phyloP scores from a whole-genome alignment of 2,329 filamentous ascomycete species.

The Colletotrichum limetticola region DNA sequence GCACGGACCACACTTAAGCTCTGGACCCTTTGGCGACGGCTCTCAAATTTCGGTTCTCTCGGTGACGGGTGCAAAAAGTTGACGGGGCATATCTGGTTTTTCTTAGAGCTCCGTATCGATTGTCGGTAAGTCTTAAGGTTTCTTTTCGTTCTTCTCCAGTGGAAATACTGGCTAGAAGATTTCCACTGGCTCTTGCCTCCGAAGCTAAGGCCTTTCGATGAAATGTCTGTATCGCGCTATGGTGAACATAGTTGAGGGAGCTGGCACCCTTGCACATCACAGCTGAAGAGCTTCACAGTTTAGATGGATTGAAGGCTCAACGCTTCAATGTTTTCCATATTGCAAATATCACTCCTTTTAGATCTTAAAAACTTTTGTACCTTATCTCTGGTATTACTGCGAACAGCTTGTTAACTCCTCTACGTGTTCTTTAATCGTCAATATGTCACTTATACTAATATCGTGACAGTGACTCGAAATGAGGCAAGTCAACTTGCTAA shows the following conservation, averaged over 20 bases:
- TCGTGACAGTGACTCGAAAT: not conserved
- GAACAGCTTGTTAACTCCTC: not conserved
- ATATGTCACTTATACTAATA: not conserved
- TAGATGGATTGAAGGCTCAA: not conserved
- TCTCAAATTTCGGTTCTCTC: constrained; percentile 19
- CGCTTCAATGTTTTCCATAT: not conserved
- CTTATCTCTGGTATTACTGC: not conserved
- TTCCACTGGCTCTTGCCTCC: not conserved
- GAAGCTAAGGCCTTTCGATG: not conserved
- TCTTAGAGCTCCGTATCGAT: not conserved
- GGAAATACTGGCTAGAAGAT: not conserved
- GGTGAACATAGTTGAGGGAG: not conserved
- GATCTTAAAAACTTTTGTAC: not conserved
- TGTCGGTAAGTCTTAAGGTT: not conserved
- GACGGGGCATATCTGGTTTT: not conserved
- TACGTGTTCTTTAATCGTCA: not conserved
- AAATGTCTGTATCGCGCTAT: not conserved
- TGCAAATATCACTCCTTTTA: not conserved
- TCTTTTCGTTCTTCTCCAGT: not conserved
- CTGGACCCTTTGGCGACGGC: not conserved
- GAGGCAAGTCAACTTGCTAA: constrained; percentile 24
- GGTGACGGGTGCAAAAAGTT: constrained; percentile 6
- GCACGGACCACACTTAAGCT: constrained; percentile 17
- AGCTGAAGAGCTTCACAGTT: not conserved
- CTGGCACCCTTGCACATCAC: not conserved